Evolutionary conservation across 371 early-diverging fungal species (phyloP), one percentile per base, ranked within the genome.

Genomic region (Sporodiniella umbellata): DNA sequence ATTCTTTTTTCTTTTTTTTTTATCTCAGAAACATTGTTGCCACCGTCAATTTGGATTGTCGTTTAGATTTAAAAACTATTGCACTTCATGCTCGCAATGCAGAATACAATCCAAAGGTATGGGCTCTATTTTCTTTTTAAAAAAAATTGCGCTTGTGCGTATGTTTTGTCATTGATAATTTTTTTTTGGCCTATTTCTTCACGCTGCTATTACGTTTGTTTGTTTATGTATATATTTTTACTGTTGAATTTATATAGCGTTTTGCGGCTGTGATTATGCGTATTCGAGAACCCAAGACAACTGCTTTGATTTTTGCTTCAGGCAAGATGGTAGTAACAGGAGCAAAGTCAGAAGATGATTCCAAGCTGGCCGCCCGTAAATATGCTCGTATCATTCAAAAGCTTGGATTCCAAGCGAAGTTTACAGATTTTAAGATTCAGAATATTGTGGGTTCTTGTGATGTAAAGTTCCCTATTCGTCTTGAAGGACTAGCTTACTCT

Each of bases 221-320:
- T n/a, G n/a, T n/a, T n/a, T n/a, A n/a, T n/a, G n/a, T n/a, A n/a
- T n/a, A n/a, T n/a, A n/a, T n/a, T n/a, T n/a, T n/a, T n/a, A n/a
- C n/a, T n/a, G n/a, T n/a, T n/a, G n/a, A n/a, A n/a, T n/a, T n/a
- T 28, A n/a, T 42, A 37, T 77, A 95, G 95, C 97, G 99, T 70
- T 99, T 99, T 76, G 99, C 99, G 54, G 99, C 99, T 53, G 99
- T 99, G 18, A 99, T 99, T 63, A 99, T 99, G 99, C 87, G 99
- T 66, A 99, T 99, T 62, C 89, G 99, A 71, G 98, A 96, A 48
- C 99, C 99, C 51, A 99, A 99, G 76, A 99, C 99, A 11, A 99
- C 99, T 0, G 99, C 99, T 2, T 79, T 99, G 57, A 99, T 99
- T 59, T 99, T 99, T 78, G 99, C 99, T 18, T 97, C 98, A 22